These are phyloP conservation scores for Garcia nutans DNA, from an alignment of 345 rosid genomes.

Conservation along the genomic window DNA sequence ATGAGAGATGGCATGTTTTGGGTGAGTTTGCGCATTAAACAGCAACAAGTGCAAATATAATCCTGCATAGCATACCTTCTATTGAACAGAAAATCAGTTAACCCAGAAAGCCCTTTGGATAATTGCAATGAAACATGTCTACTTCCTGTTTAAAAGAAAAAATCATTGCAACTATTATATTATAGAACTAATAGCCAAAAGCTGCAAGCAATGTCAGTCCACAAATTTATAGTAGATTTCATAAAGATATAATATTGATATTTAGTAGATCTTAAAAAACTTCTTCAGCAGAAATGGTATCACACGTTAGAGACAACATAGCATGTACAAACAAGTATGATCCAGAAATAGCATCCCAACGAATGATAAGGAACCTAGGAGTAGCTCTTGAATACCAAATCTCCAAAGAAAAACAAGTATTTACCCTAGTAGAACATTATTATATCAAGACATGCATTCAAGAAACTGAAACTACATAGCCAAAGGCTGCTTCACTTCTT, in stretches of 20 bases:
- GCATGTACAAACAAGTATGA: not conserved
- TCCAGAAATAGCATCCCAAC: too few relatives aligned
- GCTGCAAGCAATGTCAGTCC: not conserved
- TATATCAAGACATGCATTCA: too few relatives aligned
- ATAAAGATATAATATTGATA: too few relatives aligned
- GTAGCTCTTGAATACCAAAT: too few relatives aligned
- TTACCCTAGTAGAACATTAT: too few relatives aligned
- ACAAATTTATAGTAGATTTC: not conserved
- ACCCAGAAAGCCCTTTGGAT: constrained; percentile 56
- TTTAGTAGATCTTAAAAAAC: not conserved
- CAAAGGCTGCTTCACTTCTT: too few relatives aligned
- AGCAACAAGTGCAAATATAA: not conserved
- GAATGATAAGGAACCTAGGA: too few relatives aligned
- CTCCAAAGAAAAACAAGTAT: too few relatives aligned
- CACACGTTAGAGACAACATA: not conserved
- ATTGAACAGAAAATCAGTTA: constrained; percentile 66
- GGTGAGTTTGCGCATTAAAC: not conserved
- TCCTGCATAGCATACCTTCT: constrained; percentile 48
- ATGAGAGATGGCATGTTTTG: not conserved
- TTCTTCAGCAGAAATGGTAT: not conserved
- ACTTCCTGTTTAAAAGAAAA: constrained; percentile 39
- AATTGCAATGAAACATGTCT: constrained; percentile 63
- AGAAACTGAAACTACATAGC: too few relatives aligned
- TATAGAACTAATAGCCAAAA: not conserved
- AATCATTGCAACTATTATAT: not conserved